A percentile compares a stretch with the other conserved stretches of the same genome.
Evolutionary conservation across 2,329 filamentous ascomycete genomes (phyloP).

Genomic region (Gyromitra esculenta): DNA sequence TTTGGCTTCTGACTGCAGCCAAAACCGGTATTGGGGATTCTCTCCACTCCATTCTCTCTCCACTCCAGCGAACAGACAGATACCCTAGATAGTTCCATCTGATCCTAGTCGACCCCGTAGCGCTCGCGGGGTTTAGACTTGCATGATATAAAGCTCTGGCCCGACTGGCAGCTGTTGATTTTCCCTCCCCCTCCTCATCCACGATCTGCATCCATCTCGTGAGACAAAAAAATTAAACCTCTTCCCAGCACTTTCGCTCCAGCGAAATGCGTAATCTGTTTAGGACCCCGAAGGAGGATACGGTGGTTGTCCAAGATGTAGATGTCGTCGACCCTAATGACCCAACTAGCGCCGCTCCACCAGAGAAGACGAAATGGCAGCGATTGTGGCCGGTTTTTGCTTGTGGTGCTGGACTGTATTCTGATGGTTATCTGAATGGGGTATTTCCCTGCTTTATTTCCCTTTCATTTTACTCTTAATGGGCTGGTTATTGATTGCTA

Average conservation of each 20-base stretch:
- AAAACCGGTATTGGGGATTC: too few relatives aligned
- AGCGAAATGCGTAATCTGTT: conserved; percentile 36
- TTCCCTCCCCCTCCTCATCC: background rate
- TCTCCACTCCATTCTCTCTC: background rate
- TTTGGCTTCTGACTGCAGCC: background rate
- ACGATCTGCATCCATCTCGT: background rate
- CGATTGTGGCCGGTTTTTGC: conserved; percentile 79
- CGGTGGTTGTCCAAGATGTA: background rate
- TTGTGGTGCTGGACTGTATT: conserved; percentile 89
- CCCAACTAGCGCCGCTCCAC: conserved; percentile 29
- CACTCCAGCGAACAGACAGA: background rate
- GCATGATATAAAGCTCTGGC: conserved; percentile 21
- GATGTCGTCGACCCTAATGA: conserved; percentile 42
- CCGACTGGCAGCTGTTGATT: background rate
- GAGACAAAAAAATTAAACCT: background rate
- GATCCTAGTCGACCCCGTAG: background rate
- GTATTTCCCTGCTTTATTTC: conserved; percentile 62
- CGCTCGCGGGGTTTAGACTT: background rate
- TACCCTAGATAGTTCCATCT: background rate
- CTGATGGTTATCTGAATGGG: conserved; percentile 90
- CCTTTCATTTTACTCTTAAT: background rate
- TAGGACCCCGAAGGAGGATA: conserved; percentile 14
- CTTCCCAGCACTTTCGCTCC: background rate
- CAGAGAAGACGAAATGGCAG: conserved; percentile 61
- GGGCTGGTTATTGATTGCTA: conserved; percentile 26